Evolutionary conservation across 768 basidiomycete genomes (phyloP).

Genomic region (Mycena amicta): DNA sequence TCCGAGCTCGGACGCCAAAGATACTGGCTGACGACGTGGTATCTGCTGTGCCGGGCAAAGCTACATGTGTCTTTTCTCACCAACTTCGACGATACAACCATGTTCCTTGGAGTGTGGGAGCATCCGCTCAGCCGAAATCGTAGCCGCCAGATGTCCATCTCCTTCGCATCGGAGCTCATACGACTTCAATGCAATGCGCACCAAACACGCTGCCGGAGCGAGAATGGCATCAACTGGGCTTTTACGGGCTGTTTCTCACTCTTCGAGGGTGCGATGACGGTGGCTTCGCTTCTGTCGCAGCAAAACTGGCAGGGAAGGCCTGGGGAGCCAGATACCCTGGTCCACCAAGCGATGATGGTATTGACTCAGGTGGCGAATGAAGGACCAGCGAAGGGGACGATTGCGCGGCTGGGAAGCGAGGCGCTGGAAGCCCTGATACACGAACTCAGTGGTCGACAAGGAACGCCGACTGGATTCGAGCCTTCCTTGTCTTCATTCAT

Average conservation of each 20-base stretch:
- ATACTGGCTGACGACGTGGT: conserved; percentile 50
- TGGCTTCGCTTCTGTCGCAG: conserved; percentile 44
- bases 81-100: conserved; percentile 25
- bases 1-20: conserved; percentile 41
- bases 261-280: conserved; percentile 50
- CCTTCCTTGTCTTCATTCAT: too few species aligned
- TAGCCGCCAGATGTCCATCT: conserved; percentile 42
- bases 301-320: too few species aligned
- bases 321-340: conserved; percentile 38
- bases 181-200: conserved; percentile 45
- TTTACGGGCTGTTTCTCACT: conserved; percentile 48
- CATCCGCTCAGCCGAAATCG: conserved; percentile 31
- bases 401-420: conserved; percentile 41
- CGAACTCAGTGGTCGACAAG: conserved; percentile 20
- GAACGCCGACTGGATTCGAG: too few species aligned
- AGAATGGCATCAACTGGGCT: conserved; percentile 40
- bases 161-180: conserved; percentile 44
- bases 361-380: conserved; percentile 38
- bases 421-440: conserved; percentile 37
- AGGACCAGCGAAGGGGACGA: conserved; percentile 40
- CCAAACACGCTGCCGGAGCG: conserved; percentile 23
- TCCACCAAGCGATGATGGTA: conserved; percentile 41
- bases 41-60: conserved; percentile 46
- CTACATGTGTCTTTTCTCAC: conserved; percentile 47
- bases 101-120: conserved; percentile 20